Percentiles rank a stretch among this genome's conserved stretches.
Conservation (phyloP, 352 stramenopile genomes). For the Phytophthora idaei region DNA sequence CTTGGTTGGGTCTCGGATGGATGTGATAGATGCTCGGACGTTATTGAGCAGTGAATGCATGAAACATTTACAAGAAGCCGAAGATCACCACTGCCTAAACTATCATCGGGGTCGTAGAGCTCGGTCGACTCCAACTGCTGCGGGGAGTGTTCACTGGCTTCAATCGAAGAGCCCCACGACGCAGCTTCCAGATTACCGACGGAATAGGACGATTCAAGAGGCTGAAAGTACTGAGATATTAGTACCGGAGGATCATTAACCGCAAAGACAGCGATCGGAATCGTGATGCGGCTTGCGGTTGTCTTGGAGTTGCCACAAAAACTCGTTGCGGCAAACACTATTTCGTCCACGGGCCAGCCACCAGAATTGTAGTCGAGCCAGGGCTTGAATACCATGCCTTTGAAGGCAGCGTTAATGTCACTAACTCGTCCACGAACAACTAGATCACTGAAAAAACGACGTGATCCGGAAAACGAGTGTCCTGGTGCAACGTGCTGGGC, state of each 20-base stretch:
- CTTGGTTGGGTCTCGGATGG: conserved; percentile 2
- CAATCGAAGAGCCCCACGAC: conserved; percentile 18
- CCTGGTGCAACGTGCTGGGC: conserved; percentile 21
- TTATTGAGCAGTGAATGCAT: conserved; percentile 45
- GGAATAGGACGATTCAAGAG: conserved; percentile 9
- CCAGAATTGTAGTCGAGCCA: conserved; percentile 57
- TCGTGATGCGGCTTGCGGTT: conserved; percentile 7
- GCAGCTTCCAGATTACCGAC: conserved; percentile 9
- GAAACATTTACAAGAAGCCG: conserved; percentile 47
- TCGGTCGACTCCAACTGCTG: conserved; percentile 26
- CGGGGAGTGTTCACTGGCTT: conserved; percentile 47
- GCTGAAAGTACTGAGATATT: conserved; percentile 38
- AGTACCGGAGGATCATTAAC: conserved; percentile 46
- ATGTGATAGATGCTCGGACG: conserved; percentile 5
- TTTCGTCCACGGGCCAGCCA: conserved; percentile 41
- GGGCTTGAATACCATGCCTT: conserved; percentile 60
- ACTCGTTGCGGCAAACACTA: conserved; percentile 28
- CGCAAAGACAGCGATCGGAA: conserved; percentile 34
- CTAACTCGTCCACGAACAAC: conserved; percentile 35
- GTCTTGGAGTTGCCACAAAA: conserved; percentile 5
- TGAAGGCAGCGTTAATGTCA: conserved; percentile 58
- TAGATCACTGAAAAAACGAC: conserved; percentile 53
- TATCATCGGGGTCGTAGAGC: conserved; percentile 35
- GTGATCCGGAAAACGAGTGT: conserved; percentile 22
- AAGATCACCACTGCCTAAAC: conserved; percentile 12